Percentiles rank a stretch among this genome's conserved stretches.
phyloP scores from a whole-genome alignment of 1,139 yeast species.

The Lodderomyces orthopsilosis region DNA sequence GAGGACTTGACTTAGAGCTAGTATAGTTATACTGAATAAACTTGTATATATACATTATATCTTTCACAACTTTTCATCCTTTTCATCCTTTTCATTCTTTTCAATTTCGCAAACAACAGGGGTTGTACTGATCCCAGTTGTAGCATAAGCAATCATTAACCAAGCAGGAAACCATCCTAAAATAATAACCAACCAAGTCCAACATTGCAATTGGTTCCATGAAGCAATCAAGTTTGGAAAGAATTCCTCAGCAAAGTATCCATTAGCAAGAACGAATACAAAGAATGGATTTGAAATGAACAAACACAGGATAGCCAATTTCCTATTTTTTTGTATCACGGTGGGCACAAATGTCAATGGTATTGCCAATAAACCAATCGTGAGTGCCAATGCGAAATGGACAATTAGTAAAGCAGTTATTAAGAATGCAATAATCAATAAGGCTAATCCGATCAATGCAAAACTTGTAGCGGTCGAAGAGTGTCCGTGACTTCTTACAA shows the following conservation, averaged over 20 bases:
- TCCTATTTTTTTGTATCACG: conserved; percentile 18
- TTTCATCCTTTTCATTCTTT: background rate
- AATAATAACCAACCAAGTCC: conserved; percentile 82
- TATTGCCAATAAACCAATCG: conserved; percentile 62
- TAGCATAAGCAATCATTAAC: conserved; percentile 48
- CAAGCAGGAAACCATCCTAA: conserved; percentile 86
- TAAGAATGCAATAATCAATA: conserved; percentile 50
- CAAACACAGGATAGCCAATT: conserved; percentile 33
- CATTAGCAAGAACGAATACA: conserved; percentile 31
- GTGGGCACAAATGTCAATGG: conserved; percentile 71
- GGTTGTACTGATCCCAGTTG: background rate
- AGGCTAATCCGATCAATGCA: conserved; percentile 8
- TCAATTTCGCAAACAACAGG: no score
- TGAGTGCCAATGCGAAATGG: conserved; percentile 78
- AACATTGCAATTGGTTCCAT: conserved; percentile 70
- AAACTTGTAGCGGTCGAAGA: background rate
- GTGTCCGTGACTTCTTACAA: background rate
- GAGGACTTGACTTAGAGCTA: background rate
- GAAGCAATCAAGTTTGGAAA: conserved; percentile 55
- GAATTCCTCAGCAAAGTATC: conserved; percentile 27
- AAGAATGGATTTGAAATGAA: conserved; percentile 55
- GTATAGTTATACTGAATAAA: background rate
- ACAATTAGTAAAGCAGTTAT: conserved; percentile 75
- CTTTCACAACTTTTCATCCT: conserved; percentile 1
- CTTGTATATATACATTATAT: conserved; percentile 7